Base-by-base conservation (phyloP, 2,329 filamentous ascomycete genomes). In the Scopulariopsis brevicaulis region DNA sequence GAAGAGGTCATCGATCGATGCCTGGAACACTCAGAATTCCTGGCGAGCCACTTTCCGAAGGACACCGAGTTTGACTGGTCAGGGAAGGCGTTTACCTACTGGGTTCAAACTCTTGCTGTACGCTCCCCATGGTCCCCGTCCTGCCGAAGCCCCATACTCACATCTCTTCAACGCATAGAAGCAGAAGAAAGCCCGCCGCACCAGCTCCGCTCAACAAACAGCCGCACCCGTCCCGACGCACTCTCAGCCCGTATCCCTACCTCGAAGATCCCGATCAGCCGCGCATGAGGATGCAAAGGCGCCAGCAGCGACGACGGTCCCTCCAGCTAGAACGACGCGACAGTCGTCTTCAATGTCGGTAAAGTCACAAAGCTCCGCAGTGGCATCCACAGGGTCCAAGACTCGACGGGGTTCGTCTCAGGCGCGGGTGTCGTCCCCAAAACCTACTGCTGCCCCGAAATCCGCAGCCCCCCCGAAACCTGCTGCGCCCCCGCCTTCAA, bases 41-140 rank as follows among this genome's bases (percentile, higher is more conserved):
- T 84, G 2, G 70, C 81, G 14, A 71, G 73, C 4, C 80, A 84
- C 58, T 78, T 82, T 53, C 64, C 71, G 1, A 75, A 75, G 55
- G 74, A 74, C 25, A 59, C 62, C 4, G 63, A 65, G 0, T 66
- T 75, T 28, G 67, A 72, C 40, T 81, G 78, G 79, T 61, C 63
- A 10, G 56, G 62, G 2, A 82, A 78, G 0, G 65, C 65, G 5
- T 79, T 84, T 60, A 72, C 76, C 59, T 72, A 72, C 25, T 82
- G 77, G 76, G 65, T 84, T 52, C 69, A 65, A 2, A 60, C 6
- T 18, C 51, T 58, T 5, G 34, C 50, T 40, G 56, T 58, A 50
- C 7, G 56, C 37, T 25, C 18, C 25, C 65, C 1, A 48, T 48
- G 15, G 20, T 48, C 20, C 8, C 37, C 40, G 7, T 46, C 28